phyloP scores from a whole-genome alignment of 106 monocot genomes.

The Xerophyta viscosa region DNA sequence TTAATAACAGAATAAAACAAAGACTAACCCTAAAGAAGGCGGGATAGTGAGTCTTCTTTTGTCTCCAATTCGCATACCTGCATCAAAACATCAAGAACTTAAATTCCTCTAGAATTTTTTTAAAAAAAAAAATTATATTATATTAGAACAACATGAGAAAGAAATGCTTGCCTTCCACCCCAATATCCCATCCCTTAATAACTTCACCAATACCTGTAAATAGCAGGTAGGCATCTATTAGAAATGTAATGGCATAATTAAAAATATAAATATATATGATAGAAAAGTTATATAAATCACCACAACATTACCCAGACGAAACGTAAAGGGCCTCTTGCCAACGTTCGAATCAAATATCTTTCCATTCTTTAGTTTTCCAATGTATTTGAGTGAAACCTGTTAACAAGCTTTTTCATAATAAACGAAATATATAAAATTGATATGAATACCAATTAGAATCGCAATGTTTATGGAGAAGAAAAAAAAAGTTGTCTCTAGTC shows the following conservation, averaged over 20 bases:
- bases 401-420: no score
- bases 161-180: conserved; percentile 44
- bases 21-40: conserved; percentile 71
- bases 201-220: conserved; percentile 79
- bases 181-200: conserved; percentile 96
- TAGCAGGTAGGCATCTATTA: no score
- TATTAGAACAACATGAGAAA: no score
- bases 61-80: conserved; percentile 94
- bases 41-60: conserved; percentile 84
- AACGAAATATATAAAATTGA: no score
- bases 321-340: conserved; percentile 59
- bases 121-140: no score
- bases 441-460: no score
- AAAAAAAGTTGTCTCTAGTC: no score
- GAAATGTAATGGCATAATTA: no score
- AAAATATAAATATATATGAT: neutral
- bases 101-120: no score
- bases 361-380: conserved; percentile 88
- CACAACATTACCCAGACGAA: conserved; percentile 69
- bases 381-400: conserved; percentile 74
- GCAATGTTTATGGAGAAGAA: no score
- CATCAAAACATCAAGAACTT: conserved; percentile 2
- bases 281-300: neutral
- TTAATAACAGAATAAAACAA: neutral
- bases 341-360: conserved; percentile 71